Base-by-base conservation (phyloP, 495 filamentous ascomycete species). In the Hypomontagnella submonticulosa region DNA sequence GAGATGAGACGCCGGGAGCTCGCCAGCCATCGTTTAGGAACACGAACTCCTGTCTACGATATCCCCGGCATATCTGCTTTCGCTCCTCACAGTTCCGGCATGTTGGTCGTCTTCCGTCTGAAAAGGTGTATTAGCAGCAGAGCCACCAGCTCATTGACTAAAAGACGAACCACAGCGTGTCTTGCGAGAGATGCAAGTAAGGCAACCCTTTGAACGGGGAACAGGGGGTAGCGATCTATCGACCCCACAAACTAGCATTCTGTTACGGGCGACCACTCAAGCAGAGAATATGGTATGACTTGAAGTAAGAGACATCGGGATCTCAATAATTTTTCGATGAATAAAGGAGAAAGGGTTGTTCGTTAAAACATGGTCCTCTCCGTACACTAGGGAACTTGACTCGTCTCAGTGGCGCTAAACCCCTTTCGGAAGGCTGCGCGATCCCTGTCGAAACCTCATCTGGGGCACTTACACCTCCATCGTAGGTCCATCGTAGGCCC, bases 21-120 rank as follows among this genome's bases (percentile, higher is more conserved):
- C 36, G 36, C 36, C 36, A 40, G 36, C 36, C 36, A 40, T 40
- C 36, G 13, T 40, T 40, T 40, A 40, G 13, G 36, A 40, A 40
- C 13, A 40, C 36, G 10, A 12, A 40, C 10, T 40, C 36, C 36
- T 40, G 36, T 15, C 36, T 11, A 15, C 36, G 36, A 15, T 40
- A 40, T 40, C 36, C 36, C 9, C 36, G 36, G 13, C 36, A 40
- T 12, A 40, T 40, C 36, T 40, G 36, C 10, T 40, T 40, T 40
- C 36, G 36, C 10, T 40, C 36, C 13, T 40, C 36, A 40, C 36
- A 40, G 3, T 8, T 11, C 36, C 13, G 36, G 13, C 36, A 40
- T 40, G 36, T 40, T 40, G 36, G 36, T 11, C 36, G 36, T 15
- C 36, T 40, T 11, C 36, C 36, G 13, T 40, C 36, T 40, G 23